Conservation (phyloP, 202 grass and related monocot genomes). For the Bolboschoenoplectus hybrid region DNA sequence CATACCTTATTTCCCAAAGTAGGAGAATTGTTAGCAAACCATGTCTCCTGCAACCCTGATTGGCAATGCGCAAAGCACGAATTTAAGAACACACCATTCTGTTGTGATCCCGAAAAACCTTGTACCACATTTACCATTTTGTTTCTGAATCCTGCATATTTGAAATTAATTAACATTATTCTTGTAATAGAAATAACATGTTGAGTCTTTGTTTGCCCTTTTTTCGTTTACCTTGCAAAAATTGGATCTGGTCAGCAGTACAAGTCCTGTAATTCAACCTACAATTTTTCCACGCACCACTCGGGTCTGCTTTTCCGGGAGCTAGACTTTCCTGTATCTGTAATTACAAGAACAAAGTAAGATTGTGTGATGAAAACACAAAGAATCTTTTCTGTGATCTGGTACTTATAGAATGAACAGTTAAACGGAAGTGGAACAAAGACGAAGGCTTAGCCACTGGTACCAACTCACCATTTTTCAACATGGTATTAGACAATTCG, state of each 20-base stretch:
- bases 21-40: conserved; percentile 65
- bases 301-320: conserved; percentile 50
- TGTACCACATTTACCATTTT: conserved; percentile 55
- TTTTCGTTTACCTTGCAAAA: conserved; percentile 67
- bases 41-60: conserved; percentile 51
- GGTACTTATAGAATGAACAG: no score
- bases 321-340: conserved; percentile 77
- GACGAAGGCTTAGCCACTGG: no score
- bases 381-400: neutral
- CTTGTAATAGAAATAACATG: neutral
- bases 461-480: neutral
- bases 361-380: neutral
- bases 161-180: conserved; percentile 27
- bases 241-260: conserved; percentile 55
- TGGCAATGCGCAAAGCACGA: conserved; percentile 87
- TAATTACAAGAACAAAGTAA: conserved; percentile 29
- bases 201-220: neutral
- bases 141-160: conserved; percentile 60
- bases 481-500: neutral
- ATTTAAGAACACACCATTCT: conserved; percentile 74
- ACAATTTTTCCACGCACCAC: conserved; percentile 59
- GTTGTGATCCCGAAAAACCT: conserved; percentile 40
- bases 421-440: no score
- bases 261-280: conserved; percentile 68
- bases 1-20: conserved; percentile 59